Base-by-base conservation (phyloP, 2,329 filamentous ascomycete species). In the Gremmenia infestans region DNA sequence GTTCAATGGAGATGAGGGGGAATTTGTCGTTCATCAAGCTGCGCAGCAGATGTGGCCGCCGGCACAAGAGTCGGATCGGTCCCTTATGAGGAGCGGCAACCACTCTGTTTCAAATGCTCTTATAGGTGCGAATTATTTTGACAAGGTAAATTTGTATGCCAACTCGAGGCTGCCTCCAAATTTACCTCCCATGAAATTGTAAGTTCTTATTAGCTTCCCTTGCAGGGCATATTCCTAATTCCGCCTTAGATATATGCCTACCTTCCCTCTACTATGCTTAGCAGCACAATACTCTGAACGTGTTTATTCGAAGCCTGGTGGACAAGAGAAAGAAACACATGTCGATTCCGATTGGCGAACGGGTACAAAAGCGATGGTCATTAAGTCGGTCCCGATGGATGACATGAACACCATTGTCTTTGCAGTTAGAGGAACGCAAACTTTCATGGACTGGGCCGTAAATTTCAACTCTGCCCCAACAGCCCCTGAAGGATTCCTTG, bases 361-460 rank as follows among this genome's bases (percentile, higher is more conserved):
- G 3, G 89, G 89, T n/a, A 88, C 89, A 1, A 93, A 92, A 69
- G 87, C 90, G 23, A 93, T 93, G 86, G 84, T 89, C 15, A 85
- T 95, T 68, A 93, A 92, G 67, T 90, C 87, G 0, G 79, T 92
- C 0, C 83, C 89, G 1, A 83, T 91, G 68, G 89, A 94, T 66
- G 79, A 89, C 65, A 84, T 86, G 74, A 83, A 89, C 67, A 86
- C 86, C 17, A 86, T 96, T 54, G 87, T 95, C 11, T 89, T 96
- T 65, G 89, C 91, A 14, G 89, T 96, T 59, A 83, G 91, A 19
- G 91, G 91, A 19, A 91, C 86, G 0, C 83, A 89, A 23, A 88
- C 83, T 6, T 88, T 94, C 63, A 84, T 88, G 75, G 91, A 96
- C 72, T 96, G 91, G 91, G 81, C 87, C 1, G 88, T 94, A 47